A percentile compares a stretch with the other conserved stretches of the same genome.
These are phyloP conservation scores for Cytospora mali DNA, from an alignment of 2,329 filamentous ascomycete species.

Conservation along the genomic window DNA sequence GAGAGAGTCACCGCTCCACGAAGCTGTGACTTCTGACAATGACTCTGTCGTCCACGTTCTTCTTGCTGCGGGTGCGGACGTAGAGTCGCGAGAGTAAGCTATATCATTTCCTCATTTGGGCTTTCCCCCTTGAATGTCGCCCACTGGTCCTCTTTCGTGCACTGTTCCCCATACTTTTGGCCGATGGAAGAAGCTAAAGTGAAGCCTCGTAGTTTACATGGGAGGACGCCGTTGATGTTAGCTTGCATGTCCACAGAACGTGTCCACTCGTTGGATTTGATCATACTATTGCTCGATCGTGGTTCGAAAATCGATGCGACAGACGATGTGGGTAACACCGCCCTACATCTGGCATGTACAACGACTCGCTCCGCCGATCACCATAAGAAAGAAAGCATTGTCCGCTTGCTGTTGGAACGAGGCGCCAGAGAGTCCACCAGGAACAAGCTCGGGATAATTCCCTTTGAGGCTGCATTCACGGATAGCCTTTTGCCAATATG, in stretches of 20 bases:
- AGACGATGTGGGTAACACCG: constrained; percentile 9
- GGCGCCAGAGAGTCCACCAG: constrained; percentile 3
- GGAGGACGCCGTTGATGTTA: constrained; percentile 1
- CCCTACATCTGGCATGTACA: constrained; percentile 10
- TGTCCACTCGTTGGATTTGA: neutral
- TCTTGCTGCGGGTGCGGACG: constrained; percentile 10
- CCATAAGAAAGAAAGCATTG: constrained; percentile 1
- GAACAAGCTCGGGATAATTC: neutral
- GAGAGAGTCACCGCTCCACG: neutral
- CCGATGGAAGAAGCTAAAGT: neutral
- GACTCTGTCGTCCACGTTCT: constrained; percentile 1
- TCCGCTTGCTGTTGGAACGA: constrained; percentile 16
- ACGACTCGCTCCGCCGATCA: neutral
- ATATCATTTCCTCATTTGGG: neutral
- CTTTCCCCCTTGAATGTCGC: neutral
- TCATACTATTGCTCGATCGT: constrained; percentile 9
- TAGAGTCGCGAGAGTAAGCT: constrained; percentile 12
- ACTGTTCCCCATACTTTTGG: neutral
- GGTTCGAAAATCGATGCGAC: constrained; percentile 7
- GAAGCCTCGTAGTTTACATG: neutral
- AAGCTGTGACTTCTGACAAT: neutral
- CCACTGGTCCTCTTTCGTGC: neutral
- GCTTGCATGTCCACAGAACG: neutral
- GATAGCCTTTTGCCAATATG: constrained; percentile 3
- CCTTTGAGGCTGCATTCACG: constrained; percentile 6